Conservation (phyloP, 805 yeast genomes). For the Starmerella apis region DNA sequence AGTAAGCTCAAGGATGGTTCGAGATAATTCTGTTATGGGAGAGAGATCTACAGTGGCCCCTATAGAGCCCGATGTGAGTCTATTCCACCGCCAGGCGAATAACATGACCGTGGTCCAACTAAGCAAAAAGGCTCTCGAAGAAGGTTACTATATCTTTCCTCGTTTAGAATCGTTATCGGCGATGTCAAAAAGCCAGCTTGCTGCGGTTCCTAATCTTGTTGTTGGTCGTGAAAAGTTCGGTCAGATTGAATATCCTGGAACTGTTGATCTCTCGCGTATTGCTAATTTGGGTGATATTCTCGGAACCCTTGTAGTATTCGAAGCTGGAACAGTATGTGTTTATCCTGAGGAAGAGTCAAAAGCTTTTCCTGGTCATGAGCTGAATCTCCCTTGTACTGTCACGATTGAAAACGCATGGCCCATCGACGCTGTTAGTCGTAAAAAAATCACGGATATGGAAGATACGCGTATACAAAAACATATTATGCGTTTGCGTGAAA, state of each 20-base stretch:
- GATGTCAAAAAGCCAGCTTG: constrained; percentile 47
- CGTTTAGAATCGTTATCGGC: constrained; percentile 49
- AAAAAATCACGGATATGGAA: constrained; percentile 59
- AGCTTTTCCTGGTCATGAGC: constrained; percentile 61
- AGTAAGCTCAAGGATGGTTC: neutral
- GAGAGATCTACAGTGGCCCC: neutral
- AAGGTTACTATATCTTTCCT: constrained; percentile 74
- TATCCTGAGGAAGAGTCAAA: constrained; percentile 54
- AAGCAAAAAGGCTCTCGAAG: constrained; percentile 26
- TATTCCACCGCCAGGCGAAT: constrained; percentile 19
- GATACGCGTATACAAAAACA: constrained; percentile 47
- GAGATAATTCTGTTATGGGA: neutral
- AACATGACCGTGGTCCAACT: constrained; percentile 22
- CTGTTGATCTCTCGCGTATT: constrained; percentile 66
- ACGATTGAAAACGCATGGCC: constrained; percentile 73
- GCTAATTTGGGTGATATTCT: constrained; percentile 49
- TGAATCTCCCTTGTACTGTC: constrained; percentile 62
- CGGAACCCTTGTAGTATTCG: constrained; percentile 54
- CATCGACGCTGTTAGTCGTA: constrained; percentile 40
- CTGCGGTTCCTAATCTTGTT: constrained; percentile 48
- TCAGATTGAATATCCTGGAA: constrained; percentile 51
- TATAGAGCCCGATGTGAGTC: constrained; percentile 11
- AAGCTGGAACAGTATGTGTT: constrained; percentile 49
- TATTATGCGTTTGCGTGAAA: constrained; percentile 38
- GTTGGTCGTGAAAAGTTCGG: constrained; percentile 72